Base-by-base conservation (phyloP, 371 early-diverging fungal genomes). In the Zancudomyces culisetae region DNA sequence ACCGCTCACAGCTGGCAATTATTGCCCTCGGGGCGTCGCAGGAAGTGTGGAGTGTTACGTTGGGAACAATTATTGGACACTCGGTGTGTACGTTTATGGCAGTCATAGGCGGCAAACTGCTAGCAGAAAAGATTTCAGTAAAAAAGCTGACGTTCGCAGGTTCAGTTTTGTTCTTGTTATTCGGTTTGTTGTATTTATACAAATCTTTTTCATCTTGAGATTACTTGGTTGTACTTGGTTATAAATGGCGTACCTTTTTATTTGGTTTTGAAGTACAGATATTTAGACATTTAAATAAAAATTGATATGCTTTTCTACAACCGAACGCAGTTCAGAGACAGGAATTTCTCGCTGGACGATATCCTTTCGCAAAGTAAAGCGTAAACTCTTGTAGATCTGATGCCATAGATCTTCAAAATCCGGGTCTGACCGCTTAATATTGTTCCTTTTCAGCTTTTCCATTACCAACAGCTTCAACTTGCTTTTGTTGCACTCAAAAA, bases 11-110 rank as follows among this genome's bases (percentile, higher is more conserved):
- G 66, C 78, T 86, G 49, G 77, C 86, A 15, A 91, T 94, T 1
- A 91, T 96, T 60, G 92, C 91, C 24, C 68, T 95, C 51, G 94
- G 91, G 23, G 92, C 92, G 18, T 87, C 93, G 12, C 79, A 87
- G 78, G 72, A 83, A 62, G 79, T 85, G 20, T 73, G 74, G 41
- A 77, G 81, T 73, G 94, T 94, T 43, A 81, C 85, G 1, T 57
- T 87, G 21, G 95, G 97, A 47, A 80, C 85, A 1, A 72, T 90
- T 21, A 57, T 80, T 42, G 97, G 93, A 19, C 97, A 96, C 67
- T 71, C 82, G 24, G 60, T 92, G 52, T 94, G 95, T 65, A 87
- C 93, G 18, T 82, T 76, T 23, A 58, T 85, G 27, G 97, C 97
- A 0, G 94, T 94, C 3, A 58, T 92, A n/a, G 91, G 94, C 58